phyloP scores from a whole-genome alignment of 1,139 yeast species.

The Scheffersomyces segobiensis region DNA sequence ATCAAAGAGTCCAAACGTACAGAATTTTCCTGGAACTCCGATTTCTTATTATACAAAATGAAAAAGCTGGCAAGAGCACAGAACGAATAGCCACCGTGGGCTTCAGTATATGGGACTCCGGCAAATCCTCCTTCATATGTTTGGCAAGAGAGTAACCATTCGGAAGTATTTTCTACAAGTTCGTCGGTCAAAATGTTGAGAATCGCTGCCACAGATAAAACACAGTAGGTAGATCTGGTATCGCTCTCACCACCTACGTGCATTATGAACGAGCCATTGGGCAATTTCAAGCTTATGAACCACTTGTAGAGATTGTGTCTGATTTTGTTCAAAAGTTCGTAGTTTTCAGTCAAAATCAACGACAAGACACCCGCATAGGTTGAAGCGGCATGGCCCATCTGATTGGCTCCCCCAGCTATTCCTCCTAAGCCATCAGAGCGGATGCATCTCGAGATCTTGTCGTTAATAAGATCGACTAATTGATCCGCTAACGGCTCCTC shows the following conservation, averaged over 20 bases:
- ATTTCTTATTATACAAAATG: constrained; percentile 36
- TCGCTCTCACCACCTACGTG: constrained; percentile 82
- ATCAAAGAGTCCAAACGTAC: constrained; percentile 44
- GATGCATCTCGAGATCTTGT: constrained; percentile 27
- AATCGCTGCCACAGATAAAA: constrained; percentile 69
- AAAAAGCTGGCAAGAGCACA: constrained; percentile 81
- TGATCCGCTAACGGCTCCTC: constrained; percentile 2
- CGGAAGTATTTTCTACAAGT: constrained; percentile 50
- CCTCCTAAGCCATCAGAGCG: constrained; percentile 57
- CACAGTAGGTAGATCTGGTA: constrained; percentile 86
- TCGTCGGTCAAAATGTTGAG: constrained; percentile 65
- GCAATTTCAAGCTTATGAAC: constrained; percentile 63
- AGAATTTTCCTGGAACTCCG: constrained; percentile 12
- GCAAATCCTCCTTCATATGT: constrained; percentile 96
- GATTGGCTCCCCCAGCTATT: constrained; percentile 82
- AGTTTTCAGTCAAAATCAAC: constrained; percentile 55
- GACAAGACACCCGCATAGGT: constrained; percentile 78
- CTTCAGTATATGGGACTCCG: constrained; percentile 79
- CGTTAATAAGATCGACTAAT: constrained; percentile 13
- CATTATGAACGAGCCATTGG: constrained; percentile 76
- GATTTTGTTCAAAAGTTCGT: constrained; percentile 25
- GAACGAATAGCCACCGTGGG: constrained; percentile 96
- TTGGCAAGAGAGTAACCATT: constrained; percentile 74
- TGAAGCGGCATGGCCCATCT: constrained; percentile 81
- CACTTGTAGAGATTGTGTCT: constrained; percentile 53